phyloP scores from a whole-genome alignment of 306 rosid genomes.

The Leucaena leucocephala region DNA sequence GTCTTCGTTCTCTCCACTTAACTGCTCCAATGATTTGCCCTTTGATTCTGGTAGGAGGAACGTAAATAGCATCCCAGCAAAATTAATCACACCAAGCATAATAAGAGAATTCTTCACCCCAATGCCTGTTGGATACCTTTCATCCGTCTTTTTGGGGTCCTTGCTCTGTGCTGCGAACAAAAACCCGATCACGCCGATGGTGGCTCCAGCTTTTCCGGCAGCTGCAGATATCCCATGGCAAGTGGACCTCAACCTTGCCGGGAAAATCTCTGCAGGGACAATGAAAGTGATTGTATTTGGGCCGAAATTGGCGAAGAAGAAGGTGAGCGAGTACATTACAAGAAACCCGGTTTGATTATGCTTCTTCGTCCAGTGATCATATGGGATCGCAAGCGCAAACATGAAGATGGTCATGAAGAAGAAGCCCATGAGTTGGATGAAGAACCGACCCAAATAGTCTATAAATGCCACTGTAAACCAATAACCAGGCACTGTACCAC shows the following conservation, averaged over 20 bases:
- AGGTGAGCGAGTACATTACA: background rate
- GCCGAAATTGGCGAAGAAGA: constrained; percentile 2
- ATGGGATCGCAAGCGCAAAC: background rate
- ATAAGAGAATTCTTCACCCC: constrained; percentile 33
- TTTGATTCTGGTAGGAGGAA: background rate
- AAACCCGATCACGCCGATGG: constrained; percentile 61
- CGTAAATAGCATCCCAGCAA: background rate
- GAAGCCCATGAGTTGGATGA: constrained; percentile 40
- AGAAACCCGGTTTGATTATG: background rate
- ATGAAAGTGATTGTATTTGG: constrained; percentile 25
- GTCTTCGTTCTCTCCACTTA: constrained; percentile 31
- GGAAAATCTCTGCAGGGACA: constrained; percentile 15
- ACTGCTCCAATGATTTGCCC: background rate
- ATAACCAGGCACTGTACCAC: constrained; percentile 65
- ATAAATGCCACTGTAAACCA: constrained; percentile 61
- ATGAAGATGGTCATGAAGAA: constrained; percentile 10
- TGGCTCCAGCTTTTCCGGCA: constrained; percentile 65
- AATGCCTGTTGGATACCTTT: constrained; percentile 57
- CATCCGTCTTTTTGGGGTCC: constrained; percentile 33
- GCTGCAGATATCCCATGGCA: constrained; percentile 68
- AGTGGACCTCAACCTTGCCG: constrained; percentile 44
- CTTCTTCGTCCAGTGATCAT: background rate
- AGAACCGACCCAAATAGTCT: constrained; percentile 54
- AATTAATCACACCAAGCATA: constrained; percentile 5
- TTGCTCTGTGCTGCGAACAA: constrained; percentile 54